phyloP scores from a whole-genome alignment of 164 flowering plant species.

The Cinnamomum chago region DNA sequence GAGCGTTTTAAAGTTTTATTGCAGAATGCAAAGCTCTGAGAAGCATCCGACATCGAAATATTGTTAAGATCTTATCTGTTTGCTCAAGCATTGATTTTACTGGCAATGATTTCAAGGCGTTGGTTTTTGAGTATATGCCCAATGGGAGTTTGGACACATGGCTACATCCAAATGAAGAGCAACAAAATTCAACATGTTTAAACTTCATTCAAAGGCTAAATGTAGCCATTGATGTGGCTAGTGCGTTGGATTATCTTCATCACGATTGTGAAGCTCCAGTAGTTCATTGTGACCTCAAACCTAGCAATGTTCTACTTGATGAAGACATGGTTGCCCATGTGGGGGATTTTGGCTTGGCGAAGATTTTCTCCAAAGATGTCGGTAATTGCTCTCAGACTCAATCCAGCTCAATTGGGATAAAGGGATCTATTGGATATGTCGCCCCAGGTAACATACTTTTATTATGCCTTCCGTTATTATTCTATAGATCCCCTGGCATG shows the following conservation, averaged over 20 bases:
- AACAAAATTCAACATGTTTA: neutral
- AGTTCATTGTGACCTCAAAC: neutral
- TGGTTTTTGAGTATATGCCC: slow-evolving; percentile 21
- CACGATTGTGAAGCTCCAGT: neutral
- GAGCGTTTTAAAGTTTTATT: slow-evolving; percentile 22
- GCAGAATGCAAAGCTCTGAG: slow-evolving; percentile 26
- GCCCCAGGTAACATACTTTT: neutral
- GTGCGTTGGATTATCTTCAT: neutral
- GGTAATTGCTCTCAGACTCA: neutral
- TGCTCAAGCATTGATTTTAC: slow-evolving; percentile 26
- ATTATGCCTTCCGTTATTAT: neutral
- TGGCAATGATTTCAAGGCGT: slow-evolving; percentile 29
- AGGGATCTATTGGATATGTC: neutral
- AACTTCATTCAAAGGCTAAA: neutral
- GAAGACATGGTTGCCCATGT: neutral
- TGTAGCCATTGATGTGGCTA: neutral
- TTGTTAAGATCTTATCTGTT: slow-evolving; percentile 20
- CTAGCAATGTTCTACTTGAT: neutral
- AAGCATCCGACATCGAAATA: slow-evolving; percentile 26
- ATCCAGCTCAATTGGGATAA: neutral
- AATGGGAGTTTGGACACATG: slow-evolving; percentile 29
- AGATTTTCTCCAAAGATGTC: neutral
- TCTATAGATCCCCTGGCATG: too few species aligned
- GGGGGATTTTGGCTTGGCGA: neutral
- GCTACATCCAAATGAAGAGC: slow-evolving; percentile 7